phyloP scores from a whole-genome alignment of 345 rosid genomes.

The Pistacia atlantica region DNA sequence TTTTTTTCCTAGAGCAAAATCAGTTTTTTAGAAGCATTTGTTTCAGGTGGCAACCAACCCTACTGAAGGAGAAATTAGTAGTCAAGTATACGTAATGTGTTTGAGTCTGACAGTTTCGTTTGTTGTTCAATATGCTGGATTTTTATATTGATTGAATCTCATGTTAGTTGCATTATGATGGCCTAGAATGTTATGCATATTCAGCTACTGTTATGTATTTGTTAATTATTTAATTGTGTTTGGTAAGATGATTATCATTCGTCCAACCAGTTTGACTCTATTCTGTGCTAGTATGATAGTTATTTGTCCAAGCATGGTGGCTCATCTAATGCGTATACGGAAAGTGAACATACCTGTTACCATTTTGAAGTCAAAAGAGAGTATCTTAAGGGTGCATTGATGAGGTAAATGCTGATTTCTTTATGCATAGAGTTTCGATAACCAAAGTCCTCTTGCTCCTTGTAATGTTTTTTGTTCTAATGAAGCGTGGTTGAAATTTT shows the following conservation, averaged over 20 bases:
- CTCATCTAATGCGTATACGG: slow-evolving; percentile 96
- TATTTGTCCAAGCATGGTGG: slow-evolving; percentile 99
- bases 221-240: background rate
- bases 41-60: background rate
- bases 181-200: background rate
- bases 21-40: background rate
- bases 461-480: too few species aligned
- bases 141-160: too few species aligned
- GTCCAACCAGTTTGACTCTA: slow-evolving; percentile 44
- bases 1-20: background rate
- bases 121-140: background rate
- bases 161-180: too few species aligned
- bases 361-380: slow-evolving; percentile 95
- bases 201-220: background rate
- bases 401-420: slow-evolving; percentile 54
- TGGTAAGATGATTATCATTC: slow-evolving; percentile 10
- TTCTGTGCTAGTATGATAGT: slow-evolving; percentile 90
- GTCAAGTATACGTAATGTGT: background rate
- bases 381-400: slow-evolving; percentile 81
- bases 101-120: background rate
- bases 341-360: slow-evolving; percentile 92
- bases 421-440: slow-evolving; percentile 13
- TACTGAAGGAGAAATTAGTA: background rate
- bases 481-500: background rate
- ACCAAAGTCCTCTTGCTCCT: background rate